Evolutionary conservation across 352 stramenopile genomes (phyloP).

Genomic region (Peronosclerospora sorghi): DNA sequence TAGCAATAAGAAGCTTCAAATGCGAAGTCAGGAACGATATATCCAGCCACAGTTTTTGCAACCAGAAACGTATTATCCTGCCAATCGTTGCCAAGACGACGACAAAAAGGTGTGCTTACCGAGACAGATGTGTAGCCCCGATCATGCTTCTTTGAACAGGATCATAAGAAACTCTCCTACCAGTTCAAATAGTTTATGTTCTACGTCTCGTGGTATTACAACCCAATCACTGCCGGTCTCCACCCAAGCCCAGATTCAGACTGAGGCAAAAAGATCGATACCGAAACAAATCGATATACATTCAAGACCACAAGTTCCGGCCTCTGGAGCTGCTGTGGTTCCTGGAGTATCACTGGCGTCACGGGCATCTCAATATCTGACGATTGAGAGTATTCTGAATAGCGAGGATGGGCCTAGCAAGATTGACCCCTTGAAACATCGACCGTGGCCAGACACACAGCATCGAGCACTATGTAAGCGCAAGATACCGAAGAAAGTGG

Average conservation of each 20-base stretch:
- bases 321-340: constrained; percentile 14
- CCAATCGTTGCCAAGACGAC: neutral
- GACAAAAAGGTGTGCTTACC: neutral
- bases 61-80: constrained; percentile 4
- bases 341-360: constrained; percentile 18
- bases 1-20: constrained; percentile 1
- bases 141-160: constrained; percentile 9
- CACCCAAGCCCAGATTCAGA: constrained; percentile 1
- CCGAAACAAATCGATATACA: constrained; percentile 1
- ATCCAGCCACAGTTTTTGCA: constrained; percentile 6
- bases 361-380: constrained; percentile 5
- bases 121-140: neutral
- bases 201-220: neutral
- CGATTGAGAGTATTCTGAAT: constrained; percentile 26
- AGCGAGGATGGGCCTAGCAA: constrained; percentile 10
- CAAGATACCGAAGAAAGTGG: constrained; percentile 9
- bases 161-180: constrained; percentile 7
- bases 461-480: constrained; percentile 6
- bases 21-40: neutral
- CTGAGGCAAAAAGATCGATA: neutral
- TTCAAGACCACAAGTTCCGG: constrained; percentile 5
- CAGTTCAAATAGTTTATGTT: neutral
- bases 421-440: constrained; percentile 2
- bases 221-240: neutral
- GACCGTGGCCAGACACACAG: constrained; percentile 7